Conservation (phyloP, 108 stramenopile species). For the Conticribra weissflogii region DNA sequence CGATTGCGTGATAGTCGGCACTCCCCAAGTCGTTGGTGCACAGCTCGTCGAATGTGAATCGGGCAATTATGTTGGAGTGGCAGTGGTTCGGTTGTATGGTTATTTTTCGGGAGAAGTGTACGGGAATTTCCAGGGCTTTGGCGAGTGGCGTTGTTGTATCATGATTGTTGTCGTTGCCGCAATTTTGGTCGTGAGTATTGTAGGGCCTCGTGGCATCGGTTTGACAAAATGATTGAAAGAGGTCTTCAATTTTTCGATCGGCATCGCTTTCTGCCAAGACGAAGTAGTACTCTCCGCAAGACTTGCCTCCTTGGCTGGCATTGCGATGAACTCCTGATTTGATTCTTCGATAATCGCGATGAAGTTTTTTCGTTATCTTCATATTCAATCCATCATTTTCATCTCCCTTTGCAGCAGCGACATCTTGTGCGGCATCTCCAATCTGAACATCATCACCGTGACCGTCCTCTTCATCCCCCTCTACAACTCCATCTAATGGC, state of each 20-base stretch:
- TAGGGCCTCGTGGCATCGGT: too few species aligned
- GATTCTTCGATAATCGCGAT: constrained; percentile 38
- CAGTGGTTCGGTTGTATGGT: constrained; percentile 35
- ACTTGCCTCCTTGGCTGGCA: neutral
- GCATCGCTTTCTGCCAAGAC: constrained; percentile 12
- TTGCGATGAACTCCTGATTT: constrained; percentile 25
- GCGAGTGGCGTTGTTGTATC: constrained; percentile 2
- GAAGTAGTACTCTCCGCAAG: constrained; percentile 32
- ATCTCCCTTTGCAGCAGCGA: neutral
- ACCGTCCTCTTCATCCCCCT: constrained; percentile 63
- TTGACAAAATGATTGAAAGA: constrained; percentile 14
- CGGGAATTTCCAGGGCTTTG: constrained; percentile 20
- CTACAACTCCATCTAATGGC: constrained; percentile 46
- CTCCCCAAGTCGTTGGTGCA: constrained; percentile 89
- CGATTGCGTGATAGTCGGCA: constrained; percentile 92
- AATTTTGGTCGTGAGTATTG: constrained; percentile 2
- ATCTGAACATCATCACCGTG: constrained; percentile 10
- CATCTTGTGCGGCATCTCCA: neutral
- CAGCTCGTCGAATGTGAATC: constrained; percentile 89
- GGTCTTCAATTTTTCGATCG: too few species aligned
- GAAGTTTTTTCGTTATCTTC: constrained; percentile 4
- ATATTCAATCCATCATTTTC: constrained; percentile 3
- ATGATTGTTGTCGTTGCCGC: neutral
- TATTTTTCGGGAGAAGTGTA: constrained; percentile 61
- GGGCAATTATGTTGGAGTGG: constrained; percentile 47